phyloP scores from a whole-genome alignment of 1,284 basidiomycete species.

The Ceratobasidium sp. region DNA sequence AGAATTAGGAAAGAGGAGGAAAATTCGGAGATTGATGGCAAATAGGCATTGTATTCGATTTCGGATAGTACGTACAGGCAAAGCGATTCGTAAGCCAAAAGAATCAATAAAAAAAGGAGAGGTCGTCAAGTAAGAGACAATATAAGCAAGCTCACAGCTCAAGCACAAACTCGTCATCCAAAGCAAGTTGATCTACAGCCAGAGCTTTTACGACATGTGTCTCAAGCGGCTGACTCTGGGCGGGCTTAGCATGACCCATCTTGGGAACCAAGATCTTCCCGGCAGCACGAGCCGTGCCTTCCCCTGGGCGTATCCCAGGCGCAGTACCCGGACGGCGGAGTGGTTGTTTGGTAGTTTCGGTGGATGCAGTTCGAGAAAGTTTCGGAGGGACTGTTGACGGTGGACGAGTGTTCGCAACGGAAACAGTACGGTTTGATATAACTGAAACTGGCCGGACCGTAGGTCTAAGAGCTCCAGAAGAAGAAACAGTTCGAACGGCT shows the following conservation, averaged over 20 bases:
- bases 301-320: constrained; percentile 34
- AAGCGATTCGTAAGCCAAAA: constrained; percentile 9
- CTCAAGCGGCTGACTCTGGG: constrained; percentile 3
- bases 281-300: constrained; percentile 25
- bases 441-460: constrained; percentile 20
- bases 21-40: neutral
- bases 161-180: constrained; percentile 44
- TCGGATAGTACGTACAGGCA: constrained; percentile 20
- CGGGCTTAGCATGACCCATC: constrained; percentile 20
- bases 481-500: constrained; percentile 18
- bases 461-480: constrained; percentile 23
- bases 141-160: constrained; percentile 37
- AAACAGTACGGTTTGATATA: constrained; percentile 9
- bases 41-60: constrained; percentile 9
- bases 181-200: constrained; percentile 15
- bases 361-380: neutral
- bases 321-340: constrained; percentile 22
- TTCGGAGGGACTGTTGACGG: constrained; percentile 14
- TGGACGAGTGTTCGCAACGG: constrained; percentile 16
- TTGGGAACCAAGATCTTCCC: constrained; percentile 37
- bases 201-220: constrained; percentile 43
- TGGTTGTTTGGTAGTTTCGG: neutral
- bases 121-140: neutral
- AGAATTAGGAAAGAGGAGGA: constrained; percentile 46
- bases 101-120: constrained; percentile 19